Percentiles rank a stretch among this genome's conserved stretches.
Conservation (phyloP, 1,284 basidiomycete species). For the Sporisorium reilianum region DNA sequence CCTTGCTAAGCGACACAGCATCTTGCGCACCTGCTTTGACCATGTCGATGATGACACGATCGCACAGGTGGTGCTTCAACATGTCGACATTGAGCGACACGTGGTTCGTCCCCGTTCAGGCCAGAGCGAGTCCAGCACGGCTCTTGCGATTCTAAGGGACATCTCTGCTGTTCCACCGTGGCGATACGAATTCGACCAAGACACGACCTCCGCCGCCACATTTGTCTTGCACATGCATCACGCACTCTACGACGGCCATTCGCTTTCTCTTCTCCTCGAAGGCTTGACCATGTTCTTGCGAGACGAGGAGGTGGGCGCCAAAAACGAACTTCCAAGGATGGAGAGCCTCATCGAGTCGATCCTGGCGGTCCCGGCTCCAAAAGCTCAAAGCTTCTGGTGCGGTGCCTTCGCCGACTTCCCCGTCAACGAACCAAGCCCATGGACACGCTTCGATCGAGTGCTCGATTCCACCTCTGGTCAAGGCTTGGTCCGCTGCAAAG, state of each 20-base stretch:
- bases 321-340: background rate
- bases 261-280: slow-evolving; percentile 10
- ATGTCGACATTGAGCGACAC: slow-evolving; percentile 7
- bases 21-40: slow-evolving; percentile 29
- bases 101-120: background rate
- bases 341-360: slow-evolving; percentile 13
- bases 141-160: background rate
- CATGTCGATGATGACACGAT: slow-evolving; percentile 22
- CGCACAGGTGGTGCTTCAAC: slow-evolving; percentile 9
- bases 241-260: slow-evolving; percentile 22
- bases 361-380: slow-evolving; percentile 1
- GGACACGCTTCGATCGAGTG: slow-evolving; percentile 1
- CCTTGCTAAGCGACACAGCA: slow-evolving; percentile 15
- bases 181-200: slow-evolving; percentile 5
- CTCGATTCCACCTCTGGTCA: background rate
- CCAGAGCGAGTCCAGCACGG: background rate
- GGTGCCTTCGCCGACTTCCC: slow-evolving; percentile 14
- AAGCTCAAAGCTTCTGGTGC: slow-evolving; percentile 13
- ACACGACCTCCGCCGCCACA: background rate
- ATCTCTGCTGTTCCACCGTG: slow-evolving; percentile 12
- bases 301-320: background rate
- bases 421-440: background rate
- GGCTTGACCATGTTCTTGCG: background rate
- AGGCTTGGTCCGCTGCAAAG: slow-evolving; percentile 2
- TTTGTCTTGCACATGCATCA: slow-evolving; percentile 20